phyloP scores from a whole-genome alignment of 2,329 filamentous ascomycete genomes.

The Fusarium sp. region DNA sequence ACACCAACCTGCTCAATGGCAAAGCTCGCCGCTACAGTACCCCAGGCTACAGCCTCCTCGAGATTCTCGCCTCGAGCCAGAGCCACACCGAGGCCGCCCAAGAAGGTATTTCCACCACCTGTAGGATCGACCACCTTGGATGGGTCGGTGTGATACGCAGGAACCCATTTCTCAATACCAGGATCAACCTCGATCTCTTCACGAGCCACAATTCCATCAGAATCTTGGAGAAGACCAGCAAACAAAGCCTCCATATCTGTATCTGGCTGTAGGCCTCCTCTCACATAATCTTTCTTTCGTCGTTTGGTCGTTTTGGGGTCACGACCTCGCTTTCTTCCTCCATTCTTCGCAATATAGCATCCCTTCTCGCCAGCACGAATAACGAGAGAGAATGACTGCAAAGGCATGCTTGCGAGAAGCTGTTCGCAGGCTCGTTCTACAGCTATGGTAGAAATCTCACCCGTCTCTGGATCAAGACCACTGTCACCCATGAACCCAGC shows the following conservation, averaged over 20 bases:
- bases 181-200: constrained; percentile 73
- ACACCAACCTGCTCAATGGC: constrained; percentile 95
- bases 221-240: constrained; percentile 67
- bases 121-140: constrained; percentile 86
- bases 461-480: constrained; percentile 66
- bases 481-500: constrained; percentile 81
- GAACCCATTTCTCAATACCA: constrained; percentile 79
- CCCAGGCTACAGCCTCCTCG: constrained; percentile 81
- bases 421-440: constrained; percentile 73
- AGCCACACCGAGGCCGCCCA: constrained; percentile 71
- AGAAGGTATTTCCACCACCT: constrained; percentile 91
- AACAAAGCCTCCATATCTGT: constrained; percentile 74
- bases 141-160: constrained; percentile 74
- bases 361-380: constrained; percentile 79
- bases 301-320: constrained; percentile 47
- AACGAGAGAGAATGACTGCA: constrained; percentile 74
- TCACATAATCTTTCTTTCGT: constrained; percentile 59
- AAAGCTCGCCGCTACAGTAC: constrained; percentile 86
- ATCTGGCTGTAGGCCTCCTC: constrained; percentile 68
- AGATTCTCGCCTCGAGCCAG: constrained; percentile 70
- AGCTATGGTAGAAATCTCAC: constrained; percentile 63
- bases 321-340: constrained; percentile 61
- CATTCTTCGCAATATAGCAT: constrained; percentile 73
- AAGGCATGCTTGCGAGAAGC: constrained; percentile 72
- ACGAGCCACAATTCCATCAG: constrained; percentile 64